Base-by-base conservation (phyloP, 2,329 filamentous ascomycete genomes). In the Stemphylium beticola region DNA sequence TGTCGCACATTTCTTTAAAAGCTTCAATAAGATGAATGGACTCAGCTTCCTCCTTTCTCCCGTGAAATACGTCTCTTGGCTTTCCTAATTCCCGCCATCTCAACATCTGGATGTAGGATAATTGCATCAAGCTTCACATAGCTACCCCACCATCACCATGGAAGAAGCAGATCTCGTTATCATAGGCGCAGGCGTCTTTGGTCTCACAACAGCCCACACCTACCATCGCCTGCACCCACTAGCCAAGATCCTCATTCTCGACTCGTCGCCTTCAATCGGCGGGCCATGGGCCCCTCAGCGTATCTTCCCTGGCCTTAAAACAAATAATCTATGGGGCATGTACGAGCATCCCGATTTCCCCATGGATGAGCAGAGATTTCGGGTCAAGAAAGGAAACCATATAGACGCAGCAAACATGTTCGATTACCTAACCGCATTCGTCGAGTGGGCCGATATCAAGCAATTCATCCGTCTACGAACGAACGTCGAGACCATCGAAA, bases 341-440 rank as follows among this genome's bases (percentile, higher is more conserved):
- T 75, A 77, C 33, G 75, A 78, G 54, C 75, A 74, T 49, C 71
- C 73, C 4, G 77, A 79, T 64, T 64, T 74, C 26, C 70, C 72
- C 14, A 70, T 75, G 68, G 46, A 68, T 20, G 58, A 66, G 45
- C 64, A 51, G 12, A 64, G 40, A 20, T 73, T 67, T 29, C 66
- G 58, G 0, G 78, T 83, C 34, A 77, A 79, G 45, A 63, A 71
- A 6, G 83, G 82, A 14, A 69, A 87, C 46, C 85, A 89, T 67
- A 83, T 90, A 43, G 82, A 85, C 0, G 87, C 84, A 0, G 58
- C 75, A 0, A 80, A 82, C 1, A 71, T 88, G 47, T 80, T 86
- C 62, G 64, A 74, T 2, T 90, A 90, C 67, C 72, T 89, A 7
- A 29, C 45, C 11, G 61, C 64, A 6, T 62, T 68, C n/a, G 53